Evolutionary conservation across 768 basidiomycete genomes (phyloP).

Genomic region (Mycena leptocephala): DNA sequence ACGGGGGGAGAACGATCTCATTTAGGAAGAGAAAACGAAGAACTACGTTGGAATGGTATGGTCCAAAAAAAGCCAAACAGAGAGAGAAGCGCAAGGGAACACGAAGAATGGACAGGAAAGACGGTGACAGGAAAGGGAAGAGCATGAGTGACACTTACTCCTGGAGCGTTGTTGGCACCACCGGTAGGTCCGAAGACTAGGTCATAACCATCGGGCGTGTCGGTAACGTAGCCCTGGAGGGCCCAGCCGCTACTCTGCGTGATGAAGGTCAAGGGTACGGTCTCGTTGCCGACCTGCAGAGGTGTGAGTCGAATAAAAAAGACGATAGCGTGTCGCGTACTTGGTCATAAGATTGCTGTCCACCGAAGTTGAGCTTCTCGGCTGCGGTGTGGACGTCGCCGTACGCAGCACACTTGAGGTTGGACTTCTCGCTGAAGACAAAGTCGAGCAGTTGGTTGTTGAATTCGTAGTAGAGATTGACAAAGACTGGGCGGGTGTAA

Average conservation of each 20-base stretch:
- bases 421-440: too few species aligned
- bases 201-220: slow-evolving; percentile 60
- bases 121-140: neutral
- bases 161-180: slow-evolving; percentile 64
- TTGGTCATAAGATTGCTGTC: slow-evolving; percentile 55
- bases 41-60: too few species aligned
- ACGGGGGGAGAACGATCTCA: too few species aligned
- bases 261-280: slow-evolving; percentile 53
- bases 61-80: too few species aligned
- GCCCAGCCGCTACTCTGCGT: slow-evolving; percentile 62
- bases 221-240: slow-evolving; percentile 51
- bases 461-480: too few species aligned
- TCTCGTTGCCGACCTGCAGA: slow-evolving; percentile 38
- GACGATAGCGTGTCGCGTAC: neutral
- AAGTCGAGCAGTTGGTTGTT: too few species aligned
- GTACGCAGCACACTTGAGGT: too few species aligned
- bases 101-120: neutral
- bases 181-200: slow-evolving; percentile 61
- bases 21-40: too few species aligned
- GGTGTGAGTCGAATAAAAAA: neutral
- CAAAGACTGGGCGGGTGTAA: slow-evolving; percentile 54
- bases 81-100: neutral
- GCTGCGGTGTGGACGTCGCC: too few species aligned
- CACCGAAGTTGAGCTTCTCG: too few species aligned
- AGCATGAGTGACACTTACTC: slow-evolving; percentile 46